phyloP scores from a whole-genome alignment of 192 early-diverging fungal species.

The Coemansia sp. region DNA sequence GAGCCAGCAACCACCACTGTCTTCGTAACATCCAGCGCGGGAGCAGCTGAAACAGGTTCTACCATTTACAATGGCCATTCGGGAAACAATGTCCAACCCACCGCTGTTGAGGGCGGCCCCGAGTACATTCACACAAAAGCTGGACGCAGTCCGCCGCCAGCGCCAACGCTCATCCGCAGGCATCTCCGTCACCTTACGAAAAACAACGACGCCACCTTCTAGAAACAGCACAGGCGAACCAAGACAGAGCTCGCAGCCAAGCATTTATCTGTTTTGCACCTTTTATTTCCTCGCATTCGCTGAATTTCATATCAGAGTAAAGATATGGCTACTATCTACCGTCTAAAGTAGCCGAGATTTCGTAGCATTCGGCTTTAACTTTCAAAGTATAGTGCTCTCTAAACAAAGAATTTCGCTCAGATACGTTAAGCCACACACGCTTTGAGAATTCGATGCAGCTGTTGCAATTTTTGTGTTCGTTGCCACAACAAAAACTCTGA shows the following conservation, averaged over 20 bases:
- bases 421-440: background rate
- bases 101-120: background rate
- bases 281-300: too few relatives aligned
- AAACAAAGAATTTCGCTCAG: background rate
- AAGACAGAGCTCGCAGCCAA: background rate
- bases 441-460: background rate
- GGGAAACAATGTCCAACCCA: background rate
- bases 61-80: too few relatives aligned
- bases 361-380: too few relatives aligned
- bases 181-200: slow-evolving; percentile 14
- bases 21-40: background rate
- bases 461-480: background rate
- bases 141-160: background rate
- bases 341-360: too few relatives aligned
- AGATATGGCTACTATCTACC: background rate
- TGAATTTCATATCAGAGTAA: too few relatives aligned
- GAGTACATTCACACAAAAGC: background rate
- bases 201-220: slow-evolving; percentile 2
- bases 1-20: background rate
- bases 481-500: background rate
- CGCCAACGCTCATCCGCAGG: slow-evolving; percentile 17
- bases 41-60: background rate
- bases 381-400: too few relatives aligned
- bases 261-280: too few relatives aligned
- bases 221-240: background rate